These are phyloP conservation scores for Macrophomina phaseolina DNA, from an alignment of 2,329 filamentous ascomycete species.

Conservation along the genomic window DNA sequence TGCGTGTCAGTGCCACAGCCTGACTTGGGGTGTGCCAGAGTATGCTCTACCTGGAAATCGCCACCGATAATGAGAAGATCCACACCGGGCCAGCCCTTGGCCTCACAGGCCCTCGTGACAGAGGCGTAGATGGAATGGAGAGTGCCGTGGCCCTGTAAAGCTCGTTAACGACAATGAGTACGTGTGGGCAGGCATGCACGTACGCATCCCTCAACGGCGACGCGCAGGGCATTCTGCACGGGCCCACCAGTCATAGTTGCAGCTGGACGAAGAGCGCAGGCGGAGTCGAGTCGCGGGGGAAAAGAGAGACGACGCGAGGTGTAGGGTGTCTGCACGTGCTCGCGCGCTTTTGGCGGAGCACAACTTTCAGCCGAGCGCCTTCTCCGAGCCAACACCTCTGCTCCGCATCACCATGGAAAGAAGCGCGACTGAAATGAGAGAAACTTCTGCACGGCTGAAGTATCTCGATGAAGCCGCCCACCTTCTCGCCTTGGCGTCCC, in stretches of 20 bases:
- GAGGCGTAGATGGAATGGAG: constrained; percentile 90
- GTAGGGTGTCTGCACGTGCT: constrained; percentile 4
- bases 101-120: constrained; percentile 69
- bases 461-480: constrained; percentile 45
- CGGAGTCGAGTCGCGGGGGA: neutral
- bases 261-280: neutral
- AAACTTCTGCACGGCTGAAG: constrained; percentile 32
- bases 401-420: constrained; percentile 1
- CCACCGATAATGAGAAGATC: constrained; percentile 94
- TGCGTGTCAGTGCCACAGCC: constrained; percentile 32
- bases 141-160: constrained; percentile 79
- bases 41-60: constrained; percentile 77
- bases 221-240: constrained; percentile 56
- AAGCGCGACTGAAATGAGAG: constrained; percentile 2
- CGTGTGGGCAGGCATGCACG: constrained; percentile 39
- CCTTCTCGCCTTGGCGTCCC: constrained; percentile 39
- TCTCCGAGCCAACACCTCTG: neutral
- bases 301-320: neutral
- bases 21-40: neutral
- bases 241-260: neutral
- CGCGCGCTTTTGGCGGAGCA: constrained; percentile 10
- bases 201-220: constrained; percentile 89
- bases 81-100: constrained; percentile 74
- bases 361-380: neutral
- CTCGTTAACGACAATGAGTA: neutral